These are phyloP conservation scores for Aspergillus jensenii DNA, from an alignment of 2,329 filamentous ascomycete species.

Conservation along the genomic window DNA sequence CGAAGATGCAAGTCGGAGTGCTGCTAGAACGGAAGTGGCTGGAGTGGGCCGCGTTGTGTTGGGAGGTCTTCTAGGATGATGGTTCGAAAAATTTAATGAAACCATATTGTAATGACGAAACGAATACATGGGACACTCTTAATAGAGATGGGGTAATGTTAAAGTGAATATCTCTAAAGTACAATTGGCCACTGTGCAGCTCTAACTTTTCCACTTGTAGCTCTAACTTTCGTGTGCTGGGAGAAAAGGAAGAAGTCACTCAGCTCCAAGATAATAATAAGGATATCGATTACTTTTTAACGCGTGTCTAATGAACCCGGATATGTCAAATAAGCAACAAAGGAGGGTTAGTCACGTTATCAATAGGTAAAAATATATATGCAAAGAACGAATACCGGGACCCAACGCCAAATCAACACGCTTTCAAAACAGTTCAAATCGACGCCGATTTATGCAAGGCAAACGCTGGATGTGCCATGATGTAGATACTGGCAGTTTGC, in stretches of 20 bases:
- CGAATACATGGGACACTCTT: not conserved
- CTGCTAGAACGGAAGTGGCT: slow-evolving; percentile 76
- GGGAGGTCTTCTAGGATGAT: slow-evolving; percentile 56
- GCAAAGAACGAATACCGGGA: not conserved
- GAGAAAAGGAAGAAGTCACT: not conserved
- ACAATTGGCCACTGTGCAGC: not conserved
- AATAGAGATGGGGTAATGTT: not conserved
- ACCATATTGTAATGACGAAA: not conserved
- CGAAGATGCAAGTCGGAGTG: slow-evolving; percentile 76
- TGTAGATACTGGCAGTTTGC: slow-evolving; percentile 3
- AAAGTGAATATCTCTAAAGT: not conserved
- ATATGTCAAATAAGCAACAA: slow-evolving; percentile 1
- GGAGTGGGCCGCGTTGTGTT: slow-evolving; percentile 87
- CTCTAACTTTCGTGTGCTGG: not conserved
- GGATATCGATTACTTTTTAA: slow-evolving; percentile 13
- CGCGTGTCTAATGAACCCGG: slow-evolving; percentile 9
- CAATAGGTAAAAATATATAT: not conserved
- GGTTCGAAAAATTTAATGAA: not conserved
- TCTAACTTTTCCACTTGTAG: not conserved
- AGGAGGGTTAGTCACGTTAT: not conserved
- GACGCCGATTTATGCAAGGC: slow-evolving; percentile 33
- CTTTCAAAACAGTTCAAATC: slow-evolving; percentile 19
- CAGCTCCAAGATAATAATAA: not conserved
- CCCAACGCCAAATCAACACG: slow-evolving; percentile 27
- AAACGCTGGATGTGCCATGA: slow-evolving; percentile 26